Base-by-base conservation (phyloP, 371 early-diverging fungal genomes). In the Syncephalastrum monosporum region DNA sequence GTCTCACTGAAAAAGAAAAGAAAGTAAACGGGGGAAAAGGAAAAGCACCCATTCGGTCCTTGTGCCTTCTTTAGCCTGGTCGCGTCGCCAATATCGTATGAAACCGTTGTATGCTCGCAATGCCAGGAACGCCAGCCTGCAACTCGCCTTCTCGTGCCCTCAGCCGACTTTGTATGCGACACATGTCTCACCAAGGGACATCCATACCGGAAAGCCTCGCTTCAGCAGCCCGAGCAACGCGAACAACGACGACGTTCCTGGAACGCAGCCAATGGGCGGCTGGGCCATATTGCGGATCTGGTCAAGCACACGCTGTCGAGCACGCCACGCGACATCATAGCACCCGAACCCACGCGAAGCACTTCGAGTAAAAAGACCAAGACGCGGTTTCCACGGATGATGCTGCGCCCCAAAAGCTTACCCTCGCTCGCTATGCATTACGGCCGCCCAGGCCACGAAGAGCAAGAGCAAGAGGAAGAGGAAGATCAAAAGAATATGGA, bases 241-340 rank as follows among this genome's bases (percentile, higher is more conserved):
- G 38, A 33, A 33, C 38, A 10, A 33, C 38, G 38, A 33, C 38
- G 29, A 47, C 16, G 46, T 17, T 45, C 46, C n/a, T 46, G 55
- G 33, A 47, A 45, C 12, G 14, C 55, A 47, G 24, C 33, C 12
- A 56, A 33, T 41, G 56, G 48, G 10, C 23, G 56, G 3, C 16
- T 56, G 24, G 55, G 42, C 7, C 51, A 44, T 4, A 52, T 61
- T 52, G 57, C 56, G 12, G 62, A 55, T 24, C 7, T 42, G 10
- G 53, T 61, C 42, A 61, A 56, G 38, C 62, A 61, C 33, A 56
- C 62, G n/a, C 41, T 60, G n/a, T 55, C 38, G 17, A 15, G 46
- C 25, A 15, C 45, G 12, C 41, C 29, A 42, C 53, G 47, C 19
- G 50, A 52, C 53, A 19, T 41, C 8, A 42, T 45, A 33, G 19